These are phyloP conservation scores for Stephanodiscus minutulus DNA, from an alignment of 108 stramenopile genomes.

Conservation along the genomic window DNA sequence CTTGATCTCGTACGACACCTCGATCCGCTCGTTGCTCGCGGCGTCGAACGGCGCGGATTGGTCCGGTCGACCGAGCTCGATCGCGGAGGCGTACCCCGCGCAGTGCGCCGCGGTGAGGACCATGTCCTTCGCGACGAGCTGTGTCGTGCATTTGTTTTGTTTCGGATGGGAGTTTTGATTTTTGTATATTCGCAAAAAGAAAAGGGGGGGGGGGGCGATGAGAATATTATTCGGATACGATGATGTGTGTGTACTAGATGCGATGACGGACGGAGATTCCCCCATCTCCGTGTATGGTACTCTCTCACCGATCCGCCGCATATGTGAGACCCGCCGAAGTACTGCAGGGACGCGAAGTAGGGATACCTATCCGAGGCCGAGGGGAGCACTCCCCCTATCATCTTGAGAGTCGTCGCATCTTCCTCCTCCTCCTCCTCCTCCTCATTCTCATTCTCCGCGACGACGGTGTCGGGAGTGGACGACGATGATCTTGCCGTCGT, in stretches of 20 bases:
- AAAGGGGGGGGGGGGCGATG: too few species aligned
- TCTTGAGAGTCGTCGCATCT: neutral
- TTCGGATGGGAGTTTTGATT: too few species aligned
- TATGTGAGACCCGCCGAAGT: conserved; percentile 29
- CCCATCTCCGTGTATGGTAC: neutral
- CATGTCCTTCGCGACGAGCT: conserved; percentile 62
- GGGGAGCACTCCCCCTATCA: conserved; percentile 11
- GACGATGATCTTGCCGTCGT: neutral
- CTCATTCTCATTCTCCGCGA: too few species aligned
- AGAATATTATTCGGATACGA: too few species aligned
- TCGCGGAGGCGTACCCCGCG: conserved; percentile 35
- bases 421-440: neutral
- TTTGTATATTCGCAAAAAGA: too few species aligned
- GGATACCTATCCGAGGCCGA: conserved; percentile 16
- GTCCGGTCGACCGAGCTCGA: conserved; percentile 54
- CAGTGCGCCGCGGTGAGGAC: conserved; percentile 78
- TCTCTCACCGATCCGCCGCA: conserved; percentile 24
- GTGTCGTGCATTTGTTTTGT: neutral
- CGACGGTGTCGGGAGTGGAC: neutral
- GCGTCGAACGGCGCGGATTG: conserved; percentile 23
- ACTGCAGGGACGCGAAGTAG: conserved; percentile 35
- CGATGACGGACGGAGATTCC: too few species aligned
- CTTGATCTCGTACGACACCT: conserved; percentile 34
- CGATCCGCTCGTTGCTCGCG: conserved; percentile 41
- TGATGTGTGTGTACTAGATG: too few species aligned